Conservation (phyloP, 805 yeast genomes). For the Limtongia smithiae region DNA sequence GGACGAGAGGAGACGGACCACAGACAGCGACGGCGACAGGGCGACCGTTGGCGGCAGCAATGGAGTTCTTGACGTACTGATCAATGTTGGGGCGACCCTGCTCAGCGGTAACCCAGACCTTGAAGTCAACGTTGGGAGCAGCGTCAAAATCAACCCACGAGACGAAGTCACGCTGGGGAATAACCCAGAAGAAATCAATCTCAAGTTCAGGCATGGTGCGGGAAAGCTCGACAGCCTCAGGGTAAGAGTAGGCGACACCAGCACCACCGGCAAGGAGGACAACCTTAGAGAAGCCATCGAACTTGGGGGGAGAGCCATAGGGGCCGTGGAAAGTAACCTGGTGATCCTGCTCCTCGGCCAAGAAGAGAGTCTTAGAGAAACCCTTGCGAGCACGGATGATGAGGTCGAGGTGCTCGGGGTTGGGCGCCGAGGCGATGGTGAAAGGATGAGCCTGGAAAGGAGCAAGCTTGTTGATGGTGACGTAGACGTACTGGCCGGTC, state of each 20-base stretch:
- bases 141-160: conserved; percentile 33
- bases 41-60: conserved; percentile 24
- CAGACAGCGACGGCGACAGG: conserved; percentile 33
- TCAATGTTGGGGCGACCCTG: conserved; percentile 35
- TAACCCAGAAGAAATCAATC: conserved; percentile 34
- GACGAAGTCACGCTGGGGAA: conserved; percentile 32
- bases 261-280: conserved; percentile 37
- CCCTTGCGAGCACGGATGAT: conserved; percentile 36
- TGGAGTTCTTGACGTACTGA: conserved; percentile 26
- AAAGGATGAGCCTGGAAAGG: conserved; percentile 29
- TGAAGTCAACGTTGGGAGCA: conserved; percentile 28
- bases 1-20: conserved; percentile 35
- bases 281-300: conserved; percentile 27
- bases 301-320: conserved; percentile 29
- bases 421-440: conserved; percentile 29
- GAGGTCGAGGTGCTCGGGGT: conserved; percentile 29
- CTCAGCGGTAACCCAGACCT: conserved; percentile 35
- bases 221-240: conserved; percentile 29
- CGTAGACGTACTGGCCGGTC: conserved; percentile 30
- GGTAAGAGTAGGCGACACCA: conserved; percentile 37
- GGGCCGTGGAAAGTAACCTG: conserved; percentile 31
- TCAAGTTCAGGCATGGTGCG: conserved; percentile 20
- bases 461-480: conserved; percentile 27
- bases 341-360: conserved; percentile 26
- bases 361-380: conserved; percentile 31